A percentile compares a stretch with the other conserved stretches of the same genome.
Conservation (phyloP, 148 eudicot genomes). For the Silene uniflora region DNA sequence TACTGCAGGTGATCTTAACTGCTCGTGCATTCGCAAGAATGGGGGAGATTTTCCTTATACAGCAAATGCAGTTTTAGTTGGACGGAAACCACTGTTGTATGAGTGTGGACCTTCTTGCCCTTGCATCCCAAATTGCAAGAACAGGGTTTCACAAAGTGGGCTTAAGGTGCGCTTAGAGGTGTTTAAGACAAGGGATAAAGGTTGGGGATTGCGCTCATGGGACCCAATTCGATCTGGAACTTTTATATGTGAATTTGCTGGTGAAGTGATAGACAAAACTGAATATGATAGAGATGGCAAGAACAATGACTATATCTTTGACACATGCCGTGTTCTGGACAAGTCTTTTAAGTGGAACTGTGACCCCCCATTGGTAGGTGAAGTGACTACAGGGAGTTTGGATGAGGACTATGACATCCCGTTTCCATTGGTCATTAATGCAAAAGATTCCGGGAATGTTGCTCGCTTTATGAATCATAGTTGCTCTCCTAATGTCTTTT, state of each 20-base stretch:
- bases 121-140: slow-evolving; percentile 68
- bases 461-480: slow-evolving; percentile 97
- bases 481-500: slow-evolving; percentile 75
- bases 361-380: slow-evolving; percentile 43
- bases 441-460: slow-evolving; percentile 73
- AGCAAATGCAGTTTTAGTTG: slow-evolving; percentile 52
- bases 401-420: slow-evolving; percentile 44
- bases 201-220: slow-evolving; percentile 88
- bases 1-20: slow-evolving; percentile 63
- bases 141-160: slow-evolving; percentile 65
- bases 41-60: slow-evolving; percentile 65
- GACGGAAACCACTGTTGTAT: slow-evolving; percentile 46
- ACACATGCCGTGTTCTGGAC: slow-evolving; percentile 60
- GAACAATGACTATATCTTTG: slow-evolving; percentile 57
- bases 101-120: slow-evolving; percentile 81
- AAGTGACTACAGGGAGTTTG: slow-evolving; percentile 23
- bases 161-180: slow-evolving; percentile 69
- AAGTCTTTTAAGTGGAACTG: slow-evolving; percentile 43
- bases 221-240: slow-evolving; percentile 72
- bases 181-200: slow-evolving; percentile 73
- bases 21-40: slow-evolving; percentile 69
- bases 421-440: slow-evolving; percentile 59
- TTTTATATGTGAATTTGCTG: slow-evolving; percentile 78
- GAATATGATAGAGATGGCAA: slow-evolving; percentile 41
- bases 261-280: slow-evolving; percentile 60